Percentiles rank a stretch among this genome's conserved stretches.
phyloP scores from a whole-genome alignment of 1,284 basidiomycete genomes.

The Malassezia psittaci region DNA sequence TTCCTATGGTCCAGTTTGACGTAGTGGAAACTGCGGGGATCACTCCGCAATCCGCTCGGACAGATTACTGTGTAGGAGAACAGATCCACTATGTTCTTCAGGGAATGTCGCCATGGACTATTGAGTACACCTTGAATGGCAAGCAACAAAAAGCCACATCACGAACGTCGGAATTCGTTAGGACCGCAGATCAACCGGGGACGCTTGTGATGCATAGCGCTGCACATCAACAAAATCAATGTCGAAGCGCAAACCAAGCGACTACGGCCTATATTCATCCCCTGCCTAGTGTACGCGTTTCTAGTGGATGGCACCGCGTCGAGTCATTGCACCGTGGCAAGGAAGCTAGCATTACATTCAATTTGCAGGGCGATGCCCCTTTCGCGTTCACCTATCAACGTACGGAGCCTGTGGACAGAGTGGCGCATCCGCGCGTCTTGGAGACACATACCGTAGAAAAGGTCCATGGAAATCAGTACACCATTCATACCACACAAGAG shows the following conservation, averaged over 20 bases:
- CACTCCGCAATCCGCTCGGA: slow-evolving; percentile 65
- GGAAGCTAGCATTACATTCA: slow-evolving; percentile 84
- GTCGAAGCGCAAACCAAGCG: slow-evolving; percentile 40
- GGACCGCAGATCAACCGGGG: slow-evolving; percentile 69
- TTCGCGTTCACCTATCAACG: slow-evolving; percentile 65
- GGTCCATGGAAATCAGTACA: slow-evolving; percentile 58
- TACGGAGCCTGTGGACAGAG: slow-evolving; percentile 43
- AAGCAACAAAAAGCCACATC: slow-evolving; percentile 65
- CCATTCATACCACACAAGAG: slow-evolving; percentile 75
- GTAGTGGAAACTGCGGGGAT: slow-evolving; percentile 91
- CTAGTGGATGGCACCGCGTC: slow-evolving; percentile 66
- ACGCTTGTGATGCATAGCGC: slow-evolving; percentile 72
- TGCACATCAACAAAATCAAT: slow-evolving; percentile 58
- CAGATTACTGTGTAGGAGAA: slow-evolving; percentile 84
- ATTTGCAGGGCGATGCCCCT: slow-evolving; percentile 76
- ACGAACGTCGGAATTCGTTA: slow-evolving; percentile 67
- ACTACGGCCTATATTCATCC: slow-evolving; percentile 76
- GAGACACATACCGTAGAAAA: slow-evolving; percentile 48
- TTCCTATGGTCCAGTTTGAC: slow-evolving; percentile 50
- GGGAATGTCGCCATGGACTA: slow-evolving; percentile 88
- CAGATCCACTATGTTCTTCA: slow-evolving; percentile 81
- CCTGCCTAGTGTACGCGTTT: slow-evolving; percentile 75
- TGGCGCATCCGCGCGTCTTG: slow-evolving; percentile 31
- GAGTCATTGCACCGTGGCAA: slow-evolving; percentile 74
- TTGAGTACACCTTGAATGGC: slow-evolving; percentile 75